A percentile compares a stretch with the other conserved stretches of the same genome.
Conservation (phyloP, 2,329 filamentous ascomycete species). For the Pyricularia sp. region DNA sequence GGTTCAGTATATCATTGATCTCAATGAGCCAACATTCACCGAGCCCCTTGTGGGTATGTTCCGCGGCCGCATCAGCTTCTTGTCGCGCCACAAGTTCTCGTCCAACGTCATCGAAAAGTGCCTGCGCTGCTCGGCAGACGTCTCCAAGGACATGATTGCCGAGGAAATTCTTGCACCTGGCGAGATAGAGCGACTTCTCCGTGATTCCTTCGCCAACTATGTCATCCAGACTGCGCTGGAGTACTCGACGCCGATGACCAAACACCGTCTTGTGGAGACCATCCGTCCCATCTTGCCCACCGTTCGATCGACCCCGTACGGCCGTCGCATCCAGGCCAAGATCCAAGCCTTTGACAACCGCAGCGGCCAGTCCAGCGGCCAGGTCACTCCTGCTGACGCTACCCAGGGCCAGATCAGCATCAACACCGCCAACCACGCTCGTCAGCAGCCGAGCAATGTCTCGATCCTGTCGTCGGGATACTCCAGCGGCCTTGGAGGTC, state of each 20-base stretch:
- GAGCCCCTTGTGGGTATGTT: slow-evolving; percentile 81
- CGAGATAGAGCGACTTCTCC: slow-evolving; percentile 81
- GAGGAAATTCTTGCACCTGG: slow-evolving; percentile 65
- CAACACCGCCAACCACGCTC: slow-evolving; percentile 29
- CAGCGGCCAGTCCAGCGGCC: slow-evolving; percentile 33
- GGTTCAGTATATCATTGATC: slow-evolving; percentile 94
- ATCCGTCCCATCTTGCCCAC: slow-evolving; percentile 77
- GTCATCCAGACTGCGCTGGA: slow-evolving; percentile 95
- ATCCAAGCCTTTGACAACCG: slow-evolving; percentile 52
- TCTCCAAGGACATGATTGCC: slow-evolving; percentile 72
- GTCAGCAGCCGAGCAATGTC: slow-evolving; percentile 29
- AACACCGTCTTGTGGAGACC: slow-evolving; percentile 67
- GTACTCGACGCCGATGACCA: slow-evolving; percentile 65
- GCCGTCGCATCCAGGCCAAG: slow-evolving; percentile 87
- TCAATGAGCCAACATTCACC: slow-evolving; percentile 80
- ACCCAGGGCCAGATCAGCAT: slow-evolving; percentile 45
- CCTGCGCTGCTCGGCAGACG: slow-evolving; percentile 67
- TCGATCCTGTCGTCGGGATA: slow-evolving; percentile 24
- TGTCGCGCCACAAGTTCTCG: slow-evolving; percentile 96
- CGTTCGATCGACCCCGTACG: slow-evolving; percentile 87
- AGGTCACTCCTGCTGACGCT: slow-evolving; percentile 41
- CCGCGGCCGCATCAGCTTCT: slow-evolving; percentile 57
- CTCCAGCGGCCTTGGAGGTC: slow-evolving; percentile 17
- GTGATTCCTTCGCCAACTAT: slow-evolving; percentile 94
- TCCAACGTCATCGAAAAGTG: slow-evolving; percentile 99